Conservation (phyloP, 139 green algal species). For the Auxenochlorella pyrenoidosa region DNA sequence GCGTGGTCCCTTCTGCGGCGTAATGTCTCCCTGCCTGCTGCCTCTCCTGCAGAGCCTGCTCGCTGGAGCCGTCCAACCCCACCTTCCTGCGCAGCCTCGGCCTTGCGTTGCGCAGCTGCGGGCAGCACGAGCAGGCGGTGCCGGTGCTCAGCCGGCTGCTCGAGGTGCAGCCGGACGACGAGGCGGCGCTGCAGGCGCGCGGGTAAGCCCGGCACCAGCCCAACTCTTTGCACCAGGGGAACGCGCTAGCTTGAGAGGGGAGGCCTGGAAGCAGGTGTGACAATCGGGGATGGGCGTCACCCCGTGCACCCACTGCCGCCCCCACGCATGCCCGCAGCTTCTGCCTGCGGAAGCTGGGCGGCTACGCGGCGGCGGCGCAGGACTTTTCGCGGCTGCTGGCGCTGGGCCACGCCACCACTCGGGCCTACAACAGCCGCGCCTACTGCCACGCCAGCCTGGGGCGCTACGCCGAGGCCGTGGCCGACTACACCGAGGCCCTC, state of each 20-base stretch:
- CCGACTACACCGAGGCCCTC: slow-evolving; percentile 21
- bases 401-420: slow-evolving; percentile 40
- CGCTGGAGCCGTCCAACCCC: slow-evolving; percentile 53
- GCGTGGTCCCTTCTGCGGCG: too few relatives aligned
- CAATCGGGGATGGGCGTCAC: not conserved
- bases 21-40: not conserved
- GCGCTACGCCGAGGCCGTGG: slow-evolving; percentile 68
- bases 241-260: too few relatives aligned
- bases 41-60: slow-evolving; percentile 24
- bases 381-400: slow-evolving; percentile 74
- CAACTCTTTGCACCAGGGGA: not conserved
- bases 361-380: slow-evolving; percentile 65
- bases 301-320: not conserved
- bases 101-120: slow-evolving; percentile 44
- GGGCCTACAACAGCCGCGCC: slow-evolving; percentile 62
- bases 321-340: not conserved
- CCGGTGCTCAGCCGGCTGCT: slow-evolving; percentile 56
- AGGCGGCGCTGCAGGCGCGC: slow-evolving; percentile 57
- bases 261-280: not conserved
- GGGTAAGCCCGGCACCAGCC: slow-evolving; percentile 41
- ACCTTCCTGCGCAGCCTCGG: slow-evolving; percentile 63
- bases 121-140: slow-evolving; percentile 52
- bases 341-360: slow-evolving; percentile 68
- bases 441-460: slow-evolving; percentile 86
- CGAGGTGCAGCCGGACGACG: slow-evolving; percentile 55